Percentiles rank a stretch among this genome's conserved stretches.
Conservation (phyloP, 2,329 filamentous ascomycete genomes). For the Cordyceps cicadae region DNA sequence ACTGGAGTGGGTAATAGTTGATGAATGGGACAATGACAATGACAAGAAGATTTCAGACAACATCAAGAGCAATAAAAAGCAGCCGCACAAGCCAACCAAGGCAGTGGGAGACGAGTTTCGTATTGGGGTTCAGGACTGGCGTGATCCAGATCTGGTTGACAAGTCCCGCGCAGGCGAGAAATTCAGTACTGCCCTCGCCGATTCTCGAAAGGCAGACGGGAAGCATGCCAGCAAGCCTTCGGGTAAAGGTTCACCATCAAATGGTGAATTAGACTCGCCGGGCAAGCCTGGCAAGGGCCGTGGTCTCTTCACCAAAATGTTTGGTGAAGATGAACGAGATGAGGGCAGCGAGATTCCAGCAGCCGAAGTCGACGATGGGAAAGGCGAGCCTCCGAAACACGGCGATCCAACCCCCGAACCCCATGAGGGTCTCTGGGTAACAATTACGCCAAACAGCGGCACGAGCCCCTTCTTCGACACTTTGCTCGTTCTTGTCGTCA, state of each 20-base stretch:
- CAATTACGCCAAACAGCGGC: conserved; percentile 81
- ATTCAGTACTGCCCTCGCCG: conserved; percentile 4
- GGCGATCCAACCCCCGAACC: conserved; percentile 21
- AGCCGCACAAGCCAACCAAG: conserved; percentile 20
- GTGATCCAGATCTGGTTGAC: conserved; percentile 55
- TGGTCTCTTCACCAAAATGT: conserved; percentile 41
- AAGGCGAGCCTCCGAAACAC: conserved; percentile 15
- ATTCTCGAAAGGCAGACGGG: conserved; percentile 1
- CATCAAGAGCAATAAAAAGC: conserved; percentile 28
- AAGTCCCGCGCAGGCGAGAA: conserved; percentile 18
- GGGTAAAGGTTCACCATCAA: neutral
- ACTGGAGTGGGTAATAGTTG: conserved; percentile 62
- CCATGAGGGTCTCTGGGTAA: conserved; percentile 85
- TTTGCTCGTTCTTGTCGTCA: conserved; percentile 90
- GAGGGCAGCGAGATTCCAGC: conserved; percentile 14
- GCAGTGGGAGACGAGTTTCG: conserved; percentile 54
- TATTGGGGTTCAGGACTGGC: conserved; percentile 82
- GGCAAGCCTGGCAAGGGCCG: conserved; percentile 17
- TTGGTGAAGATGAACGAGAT: conserved; percentile 34
- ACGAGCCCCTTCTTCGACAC: conserved; percentile 94
- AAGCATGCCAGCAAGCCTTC: conserved; percentile 8
- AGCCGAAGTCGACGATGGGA: conserved; percentile 17
- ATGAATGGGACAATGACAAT: conserved; percentile 55
- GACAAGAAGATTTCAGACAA: conserved; percentile 35
- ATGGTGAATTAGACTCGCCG: neutral